Conservation (phyloP, 2,329 filamentous ascomycete genomes). For the Fusarium verticillioides region DNA sequence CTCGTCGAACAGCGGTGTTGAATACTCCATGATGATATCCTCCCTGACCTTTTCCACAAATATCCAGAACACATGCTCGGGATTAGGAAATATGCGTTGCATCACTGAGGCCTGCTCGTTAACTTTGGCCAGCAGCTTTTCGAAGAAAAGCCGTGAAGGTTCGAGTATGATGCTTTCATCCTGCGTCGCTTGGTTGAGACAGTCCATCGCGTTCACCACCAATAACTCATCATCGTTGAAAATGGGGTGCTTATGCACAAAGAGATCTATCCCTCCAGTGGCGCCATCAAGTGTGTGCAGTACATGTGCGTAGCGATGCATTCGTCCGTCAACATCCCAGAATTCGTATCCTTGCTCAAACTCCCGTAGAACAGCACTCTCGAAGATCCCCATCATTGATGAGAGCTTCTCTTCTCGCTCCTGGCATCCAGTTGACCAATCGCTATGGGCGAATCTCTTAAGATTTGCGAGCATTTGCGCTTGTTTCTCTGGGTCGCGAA, state of each 20-base stretch:
- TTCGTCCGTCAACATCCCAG: slow-evolving; percentile 87
- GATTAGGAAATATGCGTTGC: slow-evolving; percentile 81
- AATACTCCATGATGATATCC: slow-evolving; percentile 86
- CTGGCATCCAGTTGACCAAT: slow-evolving; percentile 79
- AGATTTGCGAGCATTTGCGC: slow-evolving; percentile 89
- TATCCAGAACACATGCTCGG: slow-evolving; percentile 76
- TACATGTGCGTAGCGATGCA: slow-evolving; percentile 90
- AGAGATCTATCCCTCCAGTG: slow-evolving; percentile 80
- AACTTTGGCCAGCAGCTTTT: slow-evolving; percentile 75
- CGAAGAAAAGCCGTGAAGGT: slow-evolving; percentile 85
- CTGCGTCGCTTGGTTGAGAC: slow-evolving; percentile 73
- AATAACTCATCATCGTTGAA: slow-evolving; percentile 78
- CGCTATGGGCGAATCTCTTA: slow-evolving; percentile 80
- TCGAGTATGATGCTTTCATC: slow-evolving; percentile 77
- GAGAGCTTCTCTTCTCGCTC: slow-evolving; percentile 77
- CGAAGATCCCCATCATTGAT: slow-evolving; percentile 83
- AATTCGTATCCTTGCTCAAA: slow-evolving; percentile 93
- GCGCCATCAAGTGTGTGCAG: slow-evolving; percentile 85
- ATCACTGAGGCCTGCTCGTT: slow-evolving; percentile 87
- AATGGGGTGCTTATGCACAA: slow-evolving; percentile 88
- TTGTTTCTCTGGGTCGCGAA: slow-evolving; percentile 88
- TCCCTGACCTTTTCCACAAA: slow-evolving; percentile 86
- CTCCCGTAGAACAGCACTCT: slow-evolving; percentile 88
- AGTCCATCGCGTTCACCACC: slow-evolving; percentile 78
- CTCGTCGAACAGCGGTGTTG: slow-evolving; percentile 87